phyloP scores from a whole-genome alignment of 805 yeast species.

The Candida ulmi region DNA sequence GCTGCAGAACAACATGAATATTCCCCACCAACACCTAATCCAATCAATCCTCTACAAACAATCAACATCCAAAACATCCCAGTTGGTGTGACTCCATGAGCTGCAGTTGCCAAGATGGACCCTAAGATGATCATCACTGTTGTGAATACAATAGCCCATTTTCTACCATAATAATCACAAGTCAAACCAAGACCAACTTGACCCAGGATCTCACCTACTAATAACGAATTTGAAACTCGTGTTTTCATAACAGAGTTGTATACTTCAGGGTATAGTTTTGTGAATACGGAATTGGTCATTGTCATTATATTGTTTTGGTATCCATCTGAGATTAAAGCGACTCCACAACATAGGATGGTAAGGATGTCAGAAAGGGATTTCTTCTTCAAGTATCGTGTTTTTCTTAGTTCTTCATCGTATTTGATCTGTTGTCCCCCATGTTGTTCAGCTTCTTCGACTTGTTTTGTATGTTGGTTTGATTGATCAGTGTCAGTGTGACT shows the following conservation, averaged over 20 bases:
- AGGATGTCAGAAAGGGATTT: constrained; percentile 30
- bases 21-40: constrained; percentile 77
- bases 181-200: constrained; percentile 60
- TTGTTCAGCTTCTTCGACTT: no score
- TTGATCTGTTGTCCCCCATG: background rate
- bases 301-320: constrained; percentile 74
- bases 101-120: constrained; percentile 60
- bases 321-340: constrained; percentile 73
- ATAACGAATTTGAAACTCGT: constrained; percentile 61
- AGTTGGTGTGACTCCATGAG: constrained; percentile 49
- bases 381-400: constrained; percentile 18
- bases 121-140: constrained; percentile 59
- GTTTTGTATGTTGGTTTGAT: no score
- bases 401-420: constrained; percentile 18
- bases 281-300: constrained; percentile 55
- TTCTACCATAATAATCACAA: constrained; percentile 63
- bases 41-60: constrained; percentile 69
- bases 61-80: constrained; percentile 78
- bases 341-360: constrained; percentile 57
- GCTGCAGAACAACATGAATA: constrained; percentile 65
- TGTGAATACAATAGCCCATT: constrained; percentile 63
- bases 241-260: constrained; percentile 48
- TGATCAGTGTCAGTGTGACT: no score
- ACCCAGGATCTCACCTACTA: constrained; percentile 68
- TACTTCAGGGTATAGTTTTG: constrained; percentile 31